Evolutionary conservation across 805 yeast species (phyloP).

Genomic region (Blastobotrys muscicola): DNA sequence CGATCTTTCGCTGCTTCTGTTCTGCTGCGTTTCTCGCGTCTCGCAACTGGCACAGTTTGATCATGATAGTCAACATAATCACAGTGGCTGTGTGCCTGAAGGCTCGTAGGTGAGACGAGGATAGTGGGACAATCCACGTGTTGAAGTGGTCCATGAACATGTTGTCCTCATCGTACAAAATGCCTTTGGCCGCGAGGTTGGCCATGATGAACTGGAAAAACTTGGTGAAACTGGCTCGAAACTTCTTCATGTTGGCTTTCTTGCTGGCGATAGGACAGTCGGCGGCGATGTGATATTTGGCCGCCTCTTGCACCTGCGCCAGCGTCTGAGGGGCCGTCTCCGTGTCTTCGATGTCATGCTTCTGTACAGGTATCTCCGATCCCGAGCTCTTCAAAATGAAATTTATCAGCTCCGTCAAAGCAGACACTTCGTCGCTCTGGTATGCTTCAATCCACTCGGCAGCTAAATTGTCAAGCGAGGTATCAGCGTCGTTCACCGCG

Average conservation of each 20-base stretch:
- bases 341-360: slow-evolving; percentile 63
- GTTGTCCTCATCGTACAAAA: slow-evolving; percentile 10
- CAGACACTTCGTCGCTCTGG: slow-evolving; percentile 33
- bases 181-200: slow-evolving; percentile 6
- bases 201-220: slow-evolving; percentile 34
- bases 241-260: slow-evolving; percentile 36
- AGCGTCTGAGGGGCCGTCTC: slow-evolving; percentile 68
- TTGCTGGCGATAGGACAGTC: slow-evolving; percentile 60
- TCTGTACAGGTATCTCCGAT: slow-evolving; percentile 52
- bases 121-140: slow-evolving; percentile 67
- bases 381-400: slow-evolving; percentile 65
- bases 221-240: slow-evolving; percentile 44
- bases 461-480: slow-evolving; percentile 43
- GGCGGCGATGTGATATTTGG: slow-evolving; percentile 50
- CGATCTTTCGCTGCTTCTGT: slow-evolving; percentile 2
- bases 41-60: slow-evolving; percentile 43
- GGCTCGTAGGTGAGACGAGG: slow-evolving; percentile 61
- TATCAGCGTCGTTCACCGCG: slow-evolving; percentile 40
- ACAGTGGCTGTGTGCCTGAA: slow-evolving; percentile 60
- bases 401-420: slow-evolving; percentile 58
- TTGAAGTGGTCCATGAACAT: slow-evolving; percentile 38
- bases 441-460: slow-evolving; percentile 51
- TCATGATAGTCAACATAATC: slow-evolving; percentile 49
- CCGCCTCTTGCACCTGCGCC: slow-evolving; percentile 54
- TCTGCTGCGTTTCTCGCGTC: slow-evolving; percentile 7